Evolutionary conservation across 495 filamentous ascomycete species (phyloP), one percentile per base, ranked within the genome.

Genomic region (Hypoxylon trugodes): DNA sequence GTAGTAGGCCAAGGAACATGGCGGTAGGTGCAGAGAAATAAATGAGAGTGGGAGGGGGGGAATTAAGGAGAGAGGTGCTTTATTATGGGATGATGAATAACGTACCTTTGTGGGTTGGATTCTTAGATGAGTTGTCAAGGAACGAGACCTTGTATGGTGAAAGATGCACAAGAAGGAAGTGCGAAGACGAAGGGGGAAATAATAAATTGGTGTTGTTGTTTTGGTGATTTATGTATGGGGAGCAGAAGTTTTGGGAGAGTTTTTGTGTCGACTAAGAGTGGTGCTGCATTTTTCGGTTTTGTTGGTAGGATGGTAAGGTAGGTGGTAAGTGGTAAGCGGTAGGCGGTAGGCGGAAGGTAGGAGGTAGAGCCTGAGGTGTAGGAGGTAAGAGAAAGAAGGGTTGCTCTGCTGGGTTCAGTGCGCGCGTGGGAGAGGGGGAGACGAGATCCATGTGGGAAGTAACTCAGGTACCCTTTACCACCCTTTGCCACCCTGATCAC

Each of bases 221-320:
- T 71, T 59, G 69, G 66, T 70, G 74, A 67, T 62, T 61, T 66
- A 69, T 70, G 63, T 66, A 69, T 70, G 63, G 62, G 66, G 71
- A 73, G 68, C 69, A 66, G 71, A 69, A 72, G 69, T 69, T 74
- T 63, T 63, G 68, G 71, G 56, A 69, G 72, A 66, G 68, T 69
- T 75, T 77, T 75, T 80, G 76, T 81, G 79, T 81, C 74, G 77
- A 77, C 77, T 75, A 70, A 76, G 16, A n/a, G n/a, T 6, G 80
- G 80, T 77, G 76, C 77, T 46, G 53, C 32, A 21, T 36, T 57
- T n/a, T 56, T 13, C 22, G 37, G 38, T 64, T 64, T 64, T 64
- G 61, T 64, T 64, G 61, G 45, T 60, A 32, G 26, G n/a, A n/a
- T n/a, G n/a, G 43, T 32, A 30, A 10, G 10, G 28, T 30, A 5